Evolutionary conservation across 768 basidiomycete species (phyloP).

Genomic region (Lentinula sp.): DNA sequence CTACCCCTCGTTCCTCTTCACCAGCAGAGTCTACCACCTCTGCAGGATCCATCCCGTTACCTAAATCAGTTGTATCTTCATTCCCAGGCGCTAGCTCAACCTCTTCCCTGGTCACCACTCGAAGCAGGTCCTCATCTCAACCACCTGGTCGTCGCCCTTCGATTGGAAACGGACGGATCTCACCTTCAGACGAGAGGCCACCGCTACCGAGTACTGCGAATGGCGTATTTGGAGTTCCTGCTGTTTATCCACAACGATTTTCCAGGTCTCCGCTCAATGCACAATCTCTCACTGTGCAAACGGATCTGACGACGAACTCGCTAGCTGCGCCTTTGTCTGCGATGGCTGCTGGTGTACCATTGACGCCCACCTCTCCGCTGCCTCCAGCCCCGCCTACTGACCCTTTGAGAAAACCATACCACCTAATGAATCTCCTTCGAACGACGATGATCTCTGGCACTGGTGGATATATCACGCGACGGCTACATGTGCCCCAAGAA

Average conservation of each 20-base stretch:
- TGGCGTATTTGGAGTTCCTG: slow-evolving; percentile 27
- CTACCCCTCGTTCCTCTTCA: slow-evolving; percentile 47
- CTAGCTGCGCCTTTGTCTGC: slow-evolving; percentile 37
- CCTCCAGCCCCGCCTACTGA: slow-evolving; percentile 70
- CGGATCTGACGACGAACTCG: slow-evolving; percentile 38
- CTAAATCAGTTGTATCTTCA: slow-evolving; percentile 30
- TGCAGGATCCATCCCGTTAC: slow-evolving; percentile 29
- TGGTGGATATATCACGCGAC: slow-evolving; percentile 85
- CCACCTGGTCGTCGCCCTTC: slow-evolving; percentile 64
- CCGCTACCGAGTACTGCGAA: slow-evolving; percentile 39
- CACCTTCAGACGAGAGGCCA: slow-evolving; percentile 47
- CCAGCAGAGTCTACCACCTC: slow-evolving; percentile 43
- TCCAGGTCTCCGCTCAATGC: slow-evolving; percentile 22
- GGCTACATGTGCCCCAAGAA: slow-evolving; percentile 81
- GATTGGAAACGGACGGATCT: slow-evolving; percentile 42
- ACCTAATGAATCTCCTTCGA: slow-evolving; percentile 79
- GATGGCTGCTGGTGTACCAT: slow-evolving; percentile 54
- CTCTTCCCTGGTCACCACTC: slow-evolving; percentile 31
- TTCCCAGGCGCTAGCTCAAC: slow-evolving; percentile 33
- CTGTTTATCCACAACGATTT: slow-evolving; percentile 40
- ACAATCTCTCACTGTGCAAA: slow-evolving; percentile 44
- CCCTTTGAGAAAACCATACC: slow-evolving; percentile 78
- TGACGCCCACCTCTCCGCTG: slow-evolving; percentile 73
- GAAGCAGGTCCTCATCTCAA: slow-evolving; percentile 71
- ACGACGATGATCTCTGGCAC: slow-evolving; percentile 73